Evolutionary conservation across 2,329 filamentous ascomycete species (phyloP), one percentile per base, ranked within the genome.

Genomic region (Diaporthe eres): DNA sequence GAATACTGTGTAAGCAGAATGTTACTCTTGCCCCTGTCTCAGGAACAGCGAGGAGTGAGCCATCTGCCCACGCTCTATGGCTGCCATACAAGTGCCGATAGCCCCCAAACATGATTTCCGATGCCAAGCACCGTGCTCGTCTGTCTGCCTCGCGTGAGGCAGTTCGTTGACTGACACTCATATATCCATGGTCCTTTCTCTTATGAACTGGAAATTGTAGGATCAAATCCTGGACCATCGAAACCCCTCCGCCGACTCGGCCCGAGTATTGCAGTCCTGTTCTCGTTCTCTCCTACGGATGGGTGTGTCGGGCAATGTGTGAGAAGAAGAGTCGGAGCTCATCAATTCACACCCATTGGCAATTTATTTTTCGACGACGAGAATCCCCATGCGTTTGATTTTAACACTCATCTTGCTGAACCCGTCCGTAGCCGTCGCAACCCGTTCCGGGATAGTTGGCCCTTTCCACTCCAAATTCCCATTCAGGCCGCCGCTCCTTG

Each of bases 401-500:
- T 65, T 25, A 19, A 47, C 34, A 55, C 31, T 77, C 19, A 39
- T 17, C 22, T 74, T 58, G 71, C 75, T 70, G 42, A 76, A 74
- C 13, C 31, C 75, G 3, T 77, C 57, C 13, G 63, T 75, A 2
- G 25, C 44, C 42, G 42, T 42, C 28, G 58, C 68, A 17, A 74
- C 17, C 3, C 39, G 76, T 8, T 72, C 74, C 53, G 81, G 79
- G 44, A 82, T 77, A 44, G 71, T 71, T 28, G 79, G 80, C 60
- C 75, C 75, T 42, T 75, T 77, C 81, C 81, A 83, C 70, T 78
- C 75, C 55, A 82, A 28, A 25, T 49, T 75, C 10, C 81, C 81
- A 6, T 47, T 76, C 55, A 84, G 72, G 2, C 82, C 82, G 4
- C 78, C 82, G 22, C 79, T 78, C 49, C 79, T 78, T 19, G 82